Evolutionary conservation across 139 green algal genomes (phyloP).

Genomic region (Diplosphaera chodatii): DNA sequence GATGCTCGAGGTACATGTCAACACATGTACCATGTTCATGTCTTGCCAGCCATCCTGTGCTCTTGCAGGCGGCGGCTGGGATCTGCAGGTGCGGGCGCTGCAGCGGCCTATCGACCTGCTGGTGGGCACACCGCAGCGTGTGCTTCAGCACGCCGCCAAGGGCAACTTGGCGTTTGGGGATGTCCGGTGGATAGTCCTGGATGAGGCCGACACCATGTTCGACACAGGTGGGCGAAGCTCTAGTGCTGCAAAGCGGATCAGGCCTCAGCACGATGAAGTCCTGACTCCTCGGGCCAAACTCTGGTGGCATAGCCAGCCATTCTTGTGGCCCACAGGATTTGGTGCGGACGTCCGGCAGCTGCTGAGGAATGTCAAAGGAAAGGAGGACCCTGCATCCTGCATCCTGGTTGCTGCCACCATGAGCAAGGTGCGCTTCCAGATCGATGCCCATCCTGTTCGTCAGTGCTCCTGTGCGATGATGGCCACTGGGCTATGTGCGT

Average conservation of each 20-base stretch:
- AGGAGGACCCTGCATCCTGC: slow-evolving; percentile 41
- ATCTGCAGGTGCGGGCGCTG: slow-evolving; percentile 52
- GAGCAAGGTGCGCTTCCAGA: slow-evolving; percentile 41
- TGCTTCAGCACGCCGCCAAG: slow-evolving; percentile 75
- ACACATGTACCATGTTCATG: too few species aligned
- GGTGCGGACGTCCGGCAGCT: slow-evolving; percentile 67
- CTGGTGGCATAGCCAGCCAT: too few species aligned
- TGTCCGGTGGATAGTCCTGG: slow-evolving; percentile 73
- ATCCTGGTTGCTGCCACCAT: slow-evolving; percentile 91
- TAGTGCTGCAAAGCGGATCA: too few species aligned
- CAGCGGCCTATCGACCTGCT: slow-evolving; percentile 74
- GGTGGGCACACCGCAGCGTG: slow-evolving; percentile 74
- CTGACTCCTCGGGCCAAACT: too few species aligned
- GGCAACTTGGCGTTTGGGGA: slow-evolving; percentile 79
- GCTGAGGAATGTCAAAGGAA: slow-evolving; percentile 54
- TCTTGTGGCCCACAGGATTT: slow-evolving; percentile 52
- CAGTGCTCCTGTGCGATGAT: too few species aligned
- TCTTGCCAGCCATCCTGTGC: neutral
- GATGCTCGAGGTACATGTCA: too few species aligned
- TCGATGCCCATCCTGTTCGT: neutral
- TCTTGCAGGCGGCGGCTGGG: slow-evolving; percentile 23
- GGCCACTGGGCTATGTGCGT: too few species aligned
- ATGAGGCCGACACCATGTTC: slow-evolving; percentile 98
- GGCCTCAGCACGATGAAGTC: too few species aligned
- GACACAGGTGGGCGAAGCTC: slow-evolving; percentile 31